Base-by-base conservation (phyloP, 495 filamentous ascomycete genomes). In the Corynascus novoguineensis region DNA sequence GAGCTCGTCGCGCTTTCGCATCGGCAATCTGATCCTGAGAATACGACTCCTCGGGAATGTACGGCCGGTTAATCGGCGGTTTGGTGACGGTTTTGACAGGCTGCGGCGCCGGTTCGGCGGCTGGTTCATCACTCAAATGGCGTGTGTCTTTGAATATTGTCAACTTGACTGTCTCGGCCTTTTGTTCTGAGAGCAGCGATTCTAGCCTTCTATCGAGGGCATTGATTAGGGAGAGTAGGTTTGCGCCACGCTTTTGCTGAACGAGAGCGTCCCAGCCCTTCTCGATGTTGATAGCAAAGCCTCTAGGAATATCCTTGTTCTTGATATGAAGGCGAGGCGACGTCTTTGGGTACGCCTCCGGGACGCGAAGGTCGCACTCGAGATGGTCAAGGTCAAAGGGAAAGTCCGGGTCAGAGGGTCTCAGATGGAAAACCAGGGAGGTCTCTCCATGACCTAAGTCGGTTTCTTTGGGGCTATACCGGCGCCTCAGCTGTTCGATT, bases 401-500 rank as follows among this genome's bases (percentile, higher is more conserved):
- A 58, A 92, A 92, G 64, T 95, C 89, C 0, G 89, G 89, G 64
- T 95, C 91, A n/a, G 89, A 92, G 5, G 91, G 91, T 14, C 68
- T 71, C 53, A 96, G 60, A 21, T 73, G 75, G 67, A 95, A 88
- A 0, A 72, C 68, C 21, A 92, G 68, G 14, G 78, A 77, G 7
- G 78, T 82, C 3, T 70, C 66, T 14, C 78, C 81, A 50, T 78
- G 73, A 32, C 77, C 68, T 52, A 80, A 69, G 10, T 70, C 72
- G 15, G 71, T 73, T 63, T 89, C 82, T 19, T 76, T 74, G 28
- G 87, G 85, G 42, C 75, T 78, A 66, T 83, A 95, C 12, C 90
- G 82, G 31, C 84, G 83, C 61, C 81, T 78, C 53, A 96, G 67
- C 72, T 95, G 90, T 50, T 80, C 80, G 50, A 93, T 71, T 63